A percentile compares a stretch with the other conserved stretches of the same genome.
Evolutionary conservation across 2,329 filamentous ascomycete genomes (phyloP).

Genomic region (Phaeosphaeria sp.): DNA sequence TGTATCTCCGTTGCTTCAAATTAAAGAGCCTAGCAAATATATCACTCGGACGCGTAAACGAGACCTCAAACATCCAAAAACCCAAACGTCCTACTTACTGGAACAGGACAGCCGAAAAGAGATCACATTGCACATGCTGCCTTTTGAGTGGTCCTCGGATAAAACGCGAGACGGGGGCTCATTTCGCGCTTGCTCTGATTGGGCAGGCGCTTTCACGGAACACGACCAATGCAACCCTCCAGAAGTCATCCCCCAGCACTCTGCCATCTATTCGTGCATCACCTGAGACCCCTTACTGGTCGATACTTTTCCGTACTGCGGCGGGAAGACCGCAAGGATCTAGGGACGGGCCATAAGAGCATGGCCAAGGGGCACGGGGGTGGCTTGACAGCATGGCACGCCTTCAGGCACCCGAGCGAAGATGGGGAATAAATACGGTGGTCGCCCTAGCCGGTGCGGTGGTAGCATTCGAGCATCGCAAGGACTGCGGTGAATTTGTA

Average conservation of each 20-base stretch:
- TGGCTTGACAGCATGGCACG: constrained; percentile 7
- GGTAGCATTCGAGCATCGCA: background rate
- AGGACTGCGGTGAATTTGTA: constrained; percentile 5
- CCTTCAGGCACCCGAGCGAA: constrained; percentile 1
- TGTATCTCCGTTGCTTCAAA: too few species aligned
- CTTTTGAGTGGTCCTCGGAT: constrained; percentile 9
- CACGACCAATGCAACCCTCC: constrained; percentile 7
- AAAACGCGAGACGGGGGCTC: background rate
- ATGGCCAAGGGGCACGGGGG: constrained; percentile 5
- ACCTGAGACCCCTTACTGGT: constrained; percentile 6
- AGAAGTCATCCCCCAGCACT: background rate
- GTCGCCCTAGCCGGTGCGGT: constrained; percentile 1
- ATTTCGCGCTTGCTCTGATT: constrained; percentile 6
- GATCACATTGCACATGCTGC: background rate
- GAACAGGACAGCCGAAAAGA: background rate
- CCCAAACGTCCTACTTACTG: background rate
- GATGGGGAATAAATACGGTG: constrained; percentile 14
- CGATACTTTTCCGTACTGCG: constrained; percentile 5
- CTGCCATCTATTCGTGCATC: background rate
- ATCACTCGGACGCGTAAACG: background rate
- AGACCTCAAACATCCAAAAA: background rate
- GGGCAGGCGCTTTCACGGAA: constrained; percentile 14
- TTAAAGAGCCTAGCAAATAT: too few species aligned
- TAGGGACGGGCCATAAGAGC: constrained; percentile 4
- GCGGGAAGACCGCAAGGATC: constrained; percentile 10